Base-by-base conservation (phyloP, 306 rosid genomes). In the Cucumis hystrix region DNA sequence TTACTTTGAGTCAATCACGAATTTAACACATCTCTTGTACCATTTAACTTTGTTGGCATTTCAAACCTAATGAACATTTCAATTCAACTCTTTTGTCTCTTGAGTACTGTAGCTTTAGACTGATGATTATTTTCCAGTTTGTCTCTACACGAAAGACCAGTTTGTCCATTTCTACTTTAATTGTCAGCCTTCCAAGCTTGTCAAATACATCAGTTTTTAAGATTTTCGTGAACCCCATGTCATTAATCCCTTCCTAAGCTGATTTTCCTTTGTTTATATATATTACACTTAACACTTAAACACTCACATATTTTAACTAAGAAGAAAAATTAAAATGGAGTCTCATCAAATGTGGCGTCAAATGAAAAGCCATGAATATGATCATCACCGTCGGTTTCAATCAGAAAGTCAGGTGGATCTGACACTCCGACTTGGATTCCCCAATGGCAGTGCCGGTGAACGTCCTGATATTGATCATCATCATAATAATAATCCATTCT, bases 141-240 rank as follows among this genome's bases (percentile, higher is more conserved):
- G 72, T 65, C 72, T 37, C 45, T 64, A 16, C 49, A 8, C 17
- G 5, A 64, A 33, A 30, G 14, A 17, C 47, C 23, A 17, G 7
- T 39, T 39, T 65, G 49, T 65, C 71, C 8, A 37, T 39, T 66
- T 66, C 16, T 39, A 18, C 72, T 66, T 66, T 66, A 37, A 18
- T 66, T 39, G 51, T 66, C 72, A 39, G 16, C 72, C 72, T 66
- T 66, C 72, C 72, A 66, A 66, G 51, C 51, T 66, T 66, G 72
- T 66, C 72, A 66, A 18, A 37, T 17, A 6, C 72, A 39, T 66
- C 72, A 12, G 72, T 66, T 66, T 65, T 40, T 35, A 66, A 17
- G 8, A 37, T 66, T 66, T 39, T 39, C 72, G 41, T 66, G 72
- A 52, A 66, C 16, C 28, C 28, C 51, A 63, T 66, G 25, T 66